Base-by-base conservation (phyloP, 495 filamentous ascomycete species). In the Paragyromitra xinjiangensis region DNA sequence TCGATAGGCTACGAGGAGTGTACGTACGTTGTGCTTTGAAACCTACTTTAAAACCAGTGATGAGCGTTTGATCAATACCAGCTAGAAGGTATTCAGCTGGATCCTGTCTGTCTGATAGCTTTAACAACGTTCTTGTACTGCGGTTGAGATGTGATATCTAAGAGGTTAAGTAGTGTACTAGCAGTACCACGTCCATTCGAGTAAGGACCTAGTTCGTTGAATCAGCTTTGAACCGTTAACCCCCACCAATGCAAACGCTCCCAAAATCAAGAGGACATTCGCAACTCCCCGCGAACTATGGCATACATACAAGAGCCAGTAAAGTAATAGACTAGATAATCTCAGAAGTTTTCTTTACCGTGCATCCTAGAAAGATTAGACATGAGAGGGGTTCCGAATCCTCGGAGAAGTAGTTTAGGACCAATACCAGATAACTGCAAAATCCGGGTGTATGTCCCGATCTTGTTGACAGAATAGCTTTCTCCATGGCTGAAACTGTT, bases 371-470 rank as follows among this genome's bases (percentile, higher is more conserved):
- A 85, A 12, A 88, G 83, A 72, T 87, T 84, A 48, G 82, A 80
- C 8, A 86, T 75, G 11, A 85, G 77, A 16, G 82, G 75, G 75
- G 88, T 85, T 14, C 84, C 83, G 6, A 85, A 81, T 11, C 58
- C 45, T 8, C 80, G 53, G 0, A 88, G 82, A 6, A 86, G 83
- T 26, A 78, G 80, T 59, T 83, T 84, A 0, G 85, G 85, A 0
- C 87, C 86, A 29, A 88, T 82, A 44, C 87, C 86, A 53, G 85
- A 86, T 42, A 87, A 74, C 11, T 87, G 81, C 14, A 88, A 78
- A 7, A 88, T 78, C 53, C 85, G 81, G 87, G 86, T 56, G 85
- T 86, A 42, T 84, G 83, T 19, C 85, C 67, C 19, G 84, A 68
- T 1, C 86, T 86, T 62, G 85, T 83, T 0, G 87, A 75, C 0